Conservation (phyloP, 2,329 filamentous ascomycete genomes). For the Intubia oerlemansii region DNA sequence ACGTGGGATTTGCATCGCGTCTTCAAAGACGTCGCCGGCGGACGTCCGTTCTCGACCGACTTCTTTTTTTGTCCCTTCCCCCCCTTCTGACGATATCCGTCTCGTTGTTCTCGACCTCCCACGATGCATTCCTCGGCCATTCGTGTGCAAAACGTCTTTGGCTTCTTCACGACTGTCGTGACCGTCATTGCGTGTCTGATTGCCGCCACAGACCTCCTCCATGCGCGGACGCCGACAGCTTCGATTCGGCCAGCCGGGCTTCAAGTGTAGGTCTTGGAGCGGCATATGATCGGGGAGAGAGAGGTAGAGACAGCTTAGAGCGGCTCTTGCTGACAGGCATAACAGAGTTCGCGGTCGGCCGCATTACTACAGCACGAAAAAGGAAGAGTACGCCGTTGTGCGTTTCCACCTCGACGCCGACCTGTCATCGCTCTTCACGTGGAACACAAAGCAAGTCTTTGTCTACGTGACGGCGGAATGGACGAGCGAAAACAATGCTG, state of each 20-base stretch:
- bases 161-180: constrained; percentile 91
- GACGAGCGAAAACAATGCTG: constrained; percentile 18
- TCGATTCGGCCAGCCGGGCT: constrained; percentile 50
- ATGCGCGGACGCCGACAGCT: constrained; percentile 41
- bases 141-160: constrained; percentile 79
- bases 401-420: constrained; percentile 87
- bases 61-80: no score
- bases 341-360: constrained; percentile 69
- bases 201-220: constrained; percentile 56
- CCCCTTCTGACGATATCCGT: no score
- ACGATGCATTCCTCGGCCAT: constrained; percentile 75
- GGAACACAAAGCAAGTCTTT: constrained; percentile 98
- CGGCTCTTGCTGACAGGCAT: neutral
- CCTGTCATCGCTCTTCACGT: constrained; percentile 81
- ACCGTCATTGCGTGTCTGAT: constrained; percentile 64
- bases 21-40: no score
- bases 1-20: no score
- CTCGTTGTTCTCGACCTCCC: no score
- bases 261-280: constrained; percentile 54
- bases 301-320: no score
- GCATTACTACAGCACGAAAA: constrained; percentile 86
- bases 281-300: no score
- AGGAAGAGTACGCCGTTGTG: constrained; percentile 89
- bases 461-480: constrained; percentile 80
- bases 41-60: no score